Base-by-base conservation (phyloP, 495 filamentous ascomycete genomes). In the Xylaria longipes region DNA sequence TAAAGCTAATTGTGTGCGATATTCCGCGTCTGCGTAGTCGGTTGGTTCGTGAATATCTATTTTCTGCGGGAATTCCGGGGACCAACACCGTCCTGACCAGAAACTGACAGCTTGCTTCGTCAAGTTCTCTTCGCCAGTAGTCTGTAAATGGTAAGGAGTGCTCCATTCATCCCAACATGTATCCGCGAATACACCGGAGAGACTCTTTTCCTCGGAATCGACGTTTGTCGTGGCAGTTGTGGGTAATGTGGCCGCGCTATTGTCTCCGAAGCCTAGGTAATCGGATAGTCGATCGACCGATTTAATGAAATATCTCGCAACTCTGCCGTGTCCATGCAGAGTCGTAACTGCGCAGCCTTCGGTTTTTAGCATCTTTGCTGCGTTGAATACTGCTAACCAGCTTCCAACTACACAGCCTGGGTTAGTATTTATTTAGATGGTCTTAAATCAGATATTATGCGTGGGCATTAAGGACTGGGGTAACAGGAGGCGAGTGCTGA, bases 341-440 rank as follows among this genome's bases (percentile, higher is more conserved):
- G 0, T 5, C 17, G 11, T 48, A 33, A 39, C 37, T 41, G 2
- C n/a, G 25, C 35, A 58, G 50, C 33, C 48, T n/a, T 71, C 69
- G 37, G 35, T 50, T 8, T 50, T 17, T 1, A 71, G 43, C 62
- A 71, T 71, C n/a, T 29, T 15, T 1, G 37, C 61, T 5, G 69
- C 61, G 39, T 71, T 71, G 31, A 31, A 71, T 45, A 71, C 29
- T 52, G 69, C 69, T 29, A 71, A 39, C 37, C 39, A 66, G 39
- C 69, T 66, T 4, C 62, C 69, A 5, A 71, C 68, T 70, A 29
- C 25, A 54, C 15, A 29, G 22, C 0, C 1, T 1, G 4, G 1
- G 57, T 69, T 9, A 69, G 67, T 46, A 27, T 5, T 33, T 39
- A 3, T 39, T 48, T 15, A 1, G 37, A 60, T 37, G 7, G 20